Percentiles rank a stretch among this genome's conserved stretches.
phyloP scores from a whole-genome alignment of 352 stramenopile species.

The Achlya hypogyna region DNA sequence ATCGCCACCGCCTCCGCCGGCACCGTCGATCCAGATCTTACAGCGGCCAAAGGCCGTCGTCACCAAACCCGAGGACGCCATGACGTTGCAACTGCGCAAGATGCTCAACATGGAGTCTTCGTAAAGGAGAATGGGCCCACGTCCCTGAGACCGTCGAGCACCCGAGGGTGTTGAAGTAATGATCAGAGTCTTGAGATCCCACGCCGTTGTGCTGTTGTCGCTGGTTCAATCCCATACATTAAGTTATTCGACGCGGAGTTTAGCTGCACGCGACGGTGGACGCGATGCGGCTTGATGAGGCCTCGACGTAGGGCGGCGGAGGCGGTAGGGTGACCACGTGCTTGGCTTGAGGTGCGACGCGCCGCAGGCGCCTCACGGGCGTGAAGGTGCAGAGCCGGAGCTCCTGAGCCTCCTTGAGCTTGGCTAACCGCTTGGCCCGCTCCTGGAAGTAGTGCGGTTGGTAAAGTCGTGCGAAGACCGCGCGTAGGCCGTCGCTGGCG shows the following conservation, averaged over 20 bases:
- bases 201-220: background rate
- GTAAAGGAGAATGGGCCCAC: background rate
- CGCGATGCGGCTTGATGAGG: background rate
- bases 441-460: constrained; percentile 17
- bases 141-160: background rate
- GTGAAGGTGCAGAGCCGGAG: background rate
- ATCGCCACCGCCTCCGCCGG: constrained; percentile 24
- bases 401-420: constrained; percentile 12
- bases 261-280: constrained; percentile 1
- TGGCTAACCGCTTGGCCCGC: background rate
- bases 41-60: constrained; percentile 28
- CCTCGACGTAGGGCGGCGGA: background rate
- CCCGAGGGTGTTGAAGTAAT: background rate
- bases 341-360: background rate
- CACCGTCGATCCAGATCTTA: constrained; percentile 24
- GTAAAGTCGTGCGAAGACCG: constrained; percentile 8
- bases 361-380: background rate
- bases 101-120: constrained; percentile 59
- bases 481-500: background rate
- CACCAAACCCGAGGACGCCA: constrained; percentile 37
- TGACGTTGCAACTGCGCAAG: constrained; percentile 67
- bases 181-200: background rate
- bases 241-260: too few species aligned
- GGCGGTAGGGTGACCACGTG: background rate
- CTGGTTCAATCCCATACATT: background rate